A percentile compares a stretch with the other conserved stretches of the same genome.
These are phyloP conservation scores for Apiotrichum gracile DNA, from an alignment of 1,284 basidiomycete species.

Conservation along the genomic window DNA sequence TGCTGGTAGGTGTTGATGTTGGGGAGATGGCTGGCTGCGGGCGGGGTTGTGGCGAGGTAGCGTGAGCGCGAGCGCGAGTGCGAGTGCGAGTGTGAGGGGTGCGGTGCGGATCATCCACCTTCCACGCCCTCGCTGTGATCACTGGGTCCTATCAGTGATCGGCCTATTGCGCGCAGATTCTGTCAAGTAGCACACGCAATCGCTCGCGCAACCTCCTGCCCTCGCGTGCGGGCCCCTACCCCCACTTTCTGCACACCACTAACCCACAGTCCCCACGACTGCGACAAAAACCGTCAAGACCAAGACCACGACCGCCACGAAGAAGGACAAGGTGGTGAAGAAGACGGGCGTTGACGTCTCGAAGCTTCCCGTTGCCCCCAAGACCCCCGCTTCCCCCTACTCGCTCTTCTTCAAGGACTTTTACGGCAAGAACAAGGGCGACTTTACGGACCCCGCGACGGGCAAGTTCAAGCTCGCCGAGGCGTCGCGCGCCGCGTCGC, in stretches of 20 bases:
- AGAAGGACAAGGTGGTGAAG: neutral
- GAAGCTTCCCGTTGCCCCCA: slow-evolving; percentile 8
- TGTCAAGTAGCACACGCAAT: no score
- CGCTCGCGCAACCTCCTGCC: no score
- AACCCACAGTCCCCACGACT: no score
- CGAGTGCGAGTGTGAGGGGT: no score
- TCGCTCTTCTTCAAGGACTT: slow-evolving; percentile 23
- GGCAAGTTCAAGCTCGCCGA: slow-evolving; percentile 19
- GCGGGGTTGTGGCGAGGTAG: neutral
- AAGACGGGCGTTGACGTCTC: neutral
- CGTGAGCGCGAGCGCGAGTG: no score
- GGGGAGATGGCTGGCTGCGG: neutral
- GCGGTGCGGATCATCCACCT: no score
- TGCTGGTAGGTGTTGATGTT: neutral
- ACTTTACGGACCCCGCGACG: neutral
- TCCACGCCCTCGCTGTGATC: no score
- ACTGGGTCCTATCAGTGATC: no score
- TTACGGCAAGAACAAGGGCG: slow-evolving; percentile 3
- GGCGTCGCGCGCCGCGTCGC: slow-evolving; percentile 10
- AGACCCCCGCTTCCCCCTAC: slow-evolving; percentile 23
- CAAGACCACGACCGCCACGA: neutral
- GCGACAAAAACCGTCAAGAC: neutral
- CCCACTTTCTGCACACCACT: no score
- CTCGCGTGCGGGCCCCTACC: no score
- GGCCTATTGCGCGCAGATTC: no score